phyloP scores from a whole-genome alignment of 768 basidiomycete genomes.

The Candolleomyces aberdarensis region DNA sequence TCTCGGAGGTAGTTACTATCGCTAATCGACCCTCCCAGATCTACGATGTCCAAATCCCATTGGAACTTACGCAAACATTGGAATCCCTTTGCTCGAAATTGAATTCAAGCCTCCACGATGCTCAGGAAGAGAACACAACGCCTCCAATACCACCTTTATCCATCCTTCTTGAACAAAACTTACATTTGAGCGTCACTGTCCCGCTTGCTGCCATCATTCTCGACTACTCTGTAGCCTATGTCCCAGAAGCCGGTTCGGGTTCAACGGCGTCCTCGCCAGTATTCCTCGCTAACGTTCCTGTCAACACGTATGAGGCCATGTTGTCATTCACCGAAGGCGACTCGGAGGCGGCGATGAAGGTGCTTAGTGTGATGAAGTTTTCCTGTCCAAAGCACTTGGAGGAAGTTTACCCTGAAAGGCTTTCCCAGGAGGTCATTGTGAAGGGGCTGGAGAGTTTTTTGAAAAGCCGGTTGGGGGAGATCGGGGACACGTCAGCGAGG shows the following conservation, averaged over 20 bases:
- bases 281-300: not conserved
- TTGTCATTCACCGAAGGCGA: not conserved
- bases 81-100: not conserved
- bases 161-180: not conserved
- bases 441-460: not conserved
- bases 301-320: conserved; percentile 1
- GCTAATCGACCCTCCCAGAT: not conserved
- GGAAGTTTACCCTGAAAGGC: not conserved
- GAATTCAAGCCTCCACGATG: no score
- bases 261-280: not conserved
- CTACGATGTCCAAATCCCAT: not conserved
- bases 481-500: not conserved
- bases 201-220: conserved; percentile 2
- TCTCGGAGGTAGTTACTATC: not conserved
- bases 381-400: not conserved
- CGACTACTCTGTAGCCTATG: conserved; percentile 2
- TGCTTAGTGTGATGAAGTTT: conserved; percentile 1
- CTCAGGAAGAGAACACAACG: not conserved
- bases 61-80: not conserved
- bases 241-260: not conserved
- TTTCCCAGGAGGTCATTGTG: not conserved
- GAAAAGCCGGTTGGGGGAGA: not conserved
- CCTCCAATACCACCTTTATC: not conserved
- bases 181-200: not conserved
- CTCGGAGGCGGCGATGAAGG: no score